phyloP scores from a whole-genome alignment of 78 protist genomes.

The Thecamonas trahens region DNA sequence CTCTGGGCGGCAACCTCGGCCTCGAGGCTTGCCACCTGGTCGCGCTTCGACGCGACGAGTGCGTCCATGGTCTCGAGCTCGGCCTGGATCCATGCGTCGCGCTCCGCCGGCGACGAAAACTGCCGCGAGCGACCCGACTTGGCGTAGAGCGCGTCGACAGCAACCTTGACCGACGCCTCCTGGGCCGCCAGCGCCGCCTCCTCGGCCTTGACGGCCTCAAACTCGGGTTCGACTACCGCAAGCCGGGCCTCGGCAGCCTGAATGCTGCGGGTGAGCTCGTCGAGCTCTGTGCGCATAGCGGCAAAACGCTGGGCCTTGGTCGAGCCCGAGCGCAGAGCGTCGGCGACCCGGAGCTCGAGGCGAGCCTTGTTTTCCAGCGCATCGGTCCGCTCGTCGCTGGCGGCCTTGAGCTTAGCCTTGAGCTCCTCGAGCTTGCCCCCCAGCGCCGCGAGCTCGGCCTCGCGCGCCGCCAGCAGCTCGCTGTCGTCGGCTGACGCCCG shows the following conservation, averaged over 20 bases:
- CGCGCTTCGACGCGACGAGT: neutral
- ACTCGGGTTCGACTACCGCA: neutral
- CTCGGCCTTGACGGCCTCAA: neutral
- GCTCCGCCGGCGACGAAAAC: slow-evolving; percentile 47
- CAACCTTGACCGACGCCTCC: no score
- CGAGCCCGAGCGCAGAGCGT: no score
- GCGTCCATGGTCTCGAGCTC: slow-evolving; percentile 29
- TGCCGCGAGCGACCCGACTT: slow-evolving; percentile 61
- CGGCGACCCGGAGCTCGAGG: no score
- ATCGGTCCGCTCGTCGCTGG: slow-evolving; percentile 1
- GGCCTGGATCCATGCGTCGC: slow-evolving; percentile 52
- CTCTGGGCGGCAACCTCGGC: slow-evolving; percentile 5
- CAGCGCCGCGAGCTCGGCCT: neutral
- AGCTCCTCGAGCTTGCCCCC: neutral
- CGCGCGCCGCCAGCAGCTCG: neutral
- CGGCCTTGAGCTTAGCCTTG: slow-evolving; percentile 9
- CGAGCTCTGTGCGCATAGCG: no score
- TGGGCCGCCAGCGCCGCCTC: no score
- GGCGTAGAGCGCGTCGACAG: slow-evolving; percentile 23
- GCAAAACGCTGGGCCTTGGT: no score
- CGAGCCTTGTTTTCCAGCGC: no score
- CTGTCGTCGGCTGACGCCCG: no score
- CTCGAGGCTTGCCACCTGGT: neutral
- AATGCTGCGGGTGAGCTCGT: no score
- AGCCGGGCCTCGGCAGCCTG: neutral